A percentile compares a stretch with the other conserved stretches of the same genome.
Evolutionary conservation across 2,329 filamentous ascomycete genomes (phyloP).

Genomic region (Curvularia eragrostidis): DNA sequence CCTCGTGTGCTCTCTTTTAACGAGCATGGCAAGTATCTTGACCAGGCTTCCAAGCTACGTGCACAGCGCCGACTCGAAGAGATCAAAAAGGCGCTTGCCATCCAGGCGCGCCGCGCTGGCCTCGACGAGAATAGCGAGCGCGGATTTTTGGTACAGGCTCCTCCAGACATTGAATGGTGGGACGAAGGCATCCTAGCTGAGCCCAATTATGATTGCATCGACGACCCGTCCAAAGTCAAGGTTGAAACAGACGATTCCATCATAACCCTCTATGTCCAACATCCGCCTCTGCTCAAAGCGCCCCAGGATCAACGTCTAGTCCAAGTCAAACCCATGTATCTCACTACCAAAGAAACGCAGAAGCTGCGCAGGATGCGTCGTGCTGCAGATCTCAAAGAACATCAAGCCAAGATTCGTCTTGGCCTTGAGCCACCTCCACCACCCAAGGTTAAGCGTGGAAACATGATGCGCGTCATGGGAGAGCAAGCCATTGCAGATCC

Average conservation of each 20-base stretch:
- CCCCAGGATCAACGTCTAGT: slow-evolving; percentile 86
- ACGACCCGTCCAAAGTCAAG: slow-evolving; percentile 70
- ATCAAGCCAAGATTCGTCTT: slow-evolving; percentile 92
- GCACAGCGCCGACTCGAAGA: slow-evolving; percentile 87
- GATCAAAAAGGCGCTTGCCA: slow-evolving; percentile 93
- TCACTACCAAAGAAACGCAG: slow-evolving; percentile 88
- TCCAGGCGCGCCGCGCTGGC: slow-evolving; percentile 84
- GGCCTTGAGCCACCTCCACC: slow-evolving; percentile 88
- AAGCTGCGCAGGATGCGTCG: slow-evolving; percentile 89
- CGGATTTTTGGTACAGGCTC: slow-evolving; percentile 81
- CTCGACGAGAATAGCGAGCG: slow-evolving; percentile 95
- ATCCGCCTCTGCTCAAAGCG: slow-evolving; percentile 88
- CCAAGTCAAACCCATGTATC: slow-evolving; percentile 84
- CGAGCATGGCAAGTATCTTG: slow-evolving; percentile 95
- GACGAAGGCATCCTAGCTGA: slow-evolving; percentile 86
- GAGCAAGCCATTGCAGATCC: slow-evolving; percentile 94
- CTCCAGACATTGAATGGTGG: slow-evolving; percentile 96
- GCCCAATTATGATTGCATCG: slow-evolving; percentile 74
- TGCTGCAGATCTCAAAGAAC: slow-evolving; percentile 92
- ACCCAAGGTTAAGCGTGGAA: slow-evolving; percentile 96
- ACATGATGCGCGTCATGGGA: slow-evolving; percentile 95
- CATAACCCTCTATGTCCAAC: slow-evolving; percentile 89
- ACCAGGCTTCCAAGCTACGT: slow-evolving; percentile 87
- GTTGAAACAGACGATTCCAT: slow-evolving; percentile 81
- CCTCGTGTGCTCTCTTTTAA: slow-evolving; percentile 87